A percentile compares a stretch with the other conserved stretches of the same genome.
Conservation (phyloP, 306 rosid species). For the Sicyos edulis region DNA sequence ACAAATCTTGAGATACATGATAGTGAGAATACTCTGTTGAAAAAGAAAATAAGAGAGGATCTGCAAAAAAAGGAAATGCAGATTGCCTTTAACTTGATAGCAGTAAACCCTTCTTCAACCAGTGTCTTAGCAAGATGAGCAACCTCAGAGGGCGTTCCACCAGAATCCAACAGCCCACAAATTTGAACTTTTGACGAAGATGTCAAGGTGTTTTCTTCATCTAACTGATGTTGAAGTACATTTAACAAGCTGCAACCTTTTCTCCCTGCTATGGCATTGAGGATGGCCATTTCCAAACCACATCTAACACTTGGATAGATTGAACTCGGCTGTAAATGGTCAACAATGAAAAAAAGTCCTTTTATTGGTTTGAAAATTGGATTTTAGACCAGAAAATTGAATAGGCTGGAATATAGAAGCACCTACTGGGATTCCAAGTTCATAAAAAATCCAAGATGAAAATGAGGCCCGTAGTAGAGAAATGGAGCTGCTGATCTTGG, state of each 20-base stretch:
- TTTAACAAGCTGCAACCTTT: conserved; percentile 53
- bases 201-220: conserved; percentile 29
- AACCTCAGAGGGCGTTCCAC: conserved; percentile 63
- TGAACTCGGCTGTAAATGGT: conserved; percentile 55
- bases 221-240: conserved; percentile 41
- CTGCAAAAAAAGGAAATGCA: conserved; percentile 1
- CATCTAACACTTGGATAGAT: conserved; percentile 94
- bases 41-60: conserved; percentile 14
- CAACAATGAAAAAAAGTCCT: not conserved
- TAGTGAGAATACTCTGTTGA: not conserved
- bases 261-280: conserved; percentile 67
- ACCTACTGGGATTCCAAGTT: conserved; percentile 74
- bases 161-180: conserved; percentile 71
- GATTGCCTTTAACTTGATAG: conserved; percentile 76
- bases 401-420: conserved; percentile 20
- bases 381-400: not conserved
- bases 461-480: conserved; percentile 72
- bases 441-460: conserved; percentile 76
- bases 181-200: conserved; percentile 44
- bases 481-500: conserved; percentile 47
- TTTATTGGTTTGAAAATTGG: not conserved
- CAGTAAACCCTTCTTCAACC: conserved; percentile 73
- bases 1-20: conserved; percentile 12
- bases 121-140: conserved; percentile 59
- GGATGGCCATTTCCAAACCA: conserved; percentile 98